Base-by-base conservation (phyloP, 2,329 filamentous ascomycete species). In the Cladosporium colombiae region DNA sequence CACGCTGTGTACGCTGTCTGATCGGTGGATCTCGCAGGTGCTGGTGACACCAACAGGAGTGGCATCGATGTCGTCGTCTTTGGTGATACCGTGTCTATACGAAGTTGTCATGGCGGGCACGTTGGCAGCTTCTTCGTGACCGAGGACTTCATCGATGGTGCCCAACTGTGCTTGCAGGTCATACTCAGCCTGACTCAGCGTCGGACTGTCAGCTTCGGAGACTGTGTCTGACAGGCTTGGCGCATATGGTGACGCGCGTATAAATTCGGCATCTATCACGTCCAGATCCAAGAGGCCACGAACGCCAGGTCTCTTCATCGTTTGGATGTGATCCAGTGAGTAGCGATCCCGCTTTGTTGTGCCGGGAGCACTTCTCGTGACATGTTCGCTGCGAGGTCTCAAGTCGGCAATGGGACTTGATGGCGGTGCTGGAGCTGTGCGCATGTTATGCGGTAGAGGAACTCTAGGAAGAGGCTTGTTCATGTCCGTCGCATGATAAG, bases 161-260 rank as follows among this genome's bases (percentile, higher is more conserved):
- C 64, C 67, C 8, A 75, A 70, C 49, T 74, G 69, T 25, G 66
- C 62, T 27, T 74, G 68, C 40, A 78, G 67, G 31, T 80, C 80
- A 14, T 75, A 70, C 68, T 80, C 80, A 11, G 80, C 81, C 70
- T 83, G 78, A 66, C 80, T 83, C 57, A 82, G 72, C 0, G 81
- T 82, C n/a, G 81, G 81, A 65, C 79, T 83, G 21, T 62, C 63
- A 33, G 69, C 46, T 27, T 67, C 67, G n/a, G 71, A 67, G n/a
- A 52, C 40, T 29, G 62, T 67, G 27, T 67, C 58, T 35, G 66
- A 64, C 44, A 59, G 67, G 65, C 35, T 63, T 63, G 61, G 61
- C 61, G 35, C 33, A 58, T 58, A 64, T 33, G 66, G 66, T n/a
- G 66, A 66, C 21, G 49, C 58, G 25, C 56, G 29, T 52, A 66